These are phyloP conservation scores for Endocalyx cinctus DNA, from an alignment of 2,329 filamentous ascomycete species.

Conservation along the genomic window DNA sequence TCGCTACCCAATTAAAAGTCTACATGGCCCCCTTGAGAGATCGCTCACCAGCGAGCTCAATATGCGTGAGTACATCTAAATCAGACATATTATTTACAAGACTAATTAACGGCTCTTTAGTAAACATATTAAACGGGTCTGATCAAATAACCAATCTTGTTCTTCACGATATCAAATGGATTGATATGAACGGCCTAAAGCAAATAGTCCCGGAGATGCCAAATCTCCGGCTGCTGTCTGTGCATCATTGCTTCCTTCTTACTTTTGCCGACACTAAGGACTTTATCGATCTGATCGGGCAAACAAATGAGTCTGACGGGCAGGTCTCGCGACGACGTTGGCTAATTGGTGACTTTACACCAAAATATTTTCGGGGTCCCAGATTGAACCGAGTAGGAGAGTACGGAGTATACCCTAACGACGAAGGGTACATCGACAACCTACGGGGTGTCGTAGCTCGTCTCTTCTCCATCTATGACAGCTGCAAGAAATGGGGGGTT, in stretches of 20 bases:
- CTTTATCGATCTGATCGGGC: conserved; percentile 13
- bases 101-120: conserved; percentile 10
- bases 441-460: conserved; percentile 9
- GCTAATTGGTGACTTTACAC: conserved; percentile 12
- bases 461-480: conserved; percentile 9
- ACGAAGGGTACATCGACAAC: conserved; percentile 12
- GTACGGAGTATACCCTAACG: conserved; percentile 19
- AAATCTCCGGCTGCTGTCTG: conserved; percentile 15
- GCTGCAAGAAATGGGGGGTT: conserved; percentile 11
- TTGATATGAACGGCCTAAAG: conserved; percentile 15
- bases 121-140: conserved; percentile 4
- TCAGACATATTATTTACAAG: too few relatives aligned
- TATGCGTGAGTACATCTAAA: too few relatives aligned
- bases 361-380: conserved; percentile 17
- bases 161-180: conserved; percentile 19
- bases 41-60: too few relatives aligned
- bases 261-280: conserved; percentile 16
- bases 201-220: conserved; percentile 14
- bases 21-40: too few relatives aligned
- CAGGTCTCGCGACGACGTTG: background rate
- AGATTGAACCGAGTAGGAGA: conserved; percentile 11
- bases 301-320: conserved; percentile 9
- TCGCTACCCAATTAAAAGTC: too few relatives aligned
- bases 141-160: conserved; percentile 18
- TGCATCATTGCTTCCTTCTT: conserved; percentile 26